A percentile compares a stretch with the other conserved stretches of the same genome.
These are phyloP conservation scores for Arthrinium puccinioides DNA, from an alignment of 2,329 filamentous ascomycete genomes.

Conservation along the genomic window DNA sequence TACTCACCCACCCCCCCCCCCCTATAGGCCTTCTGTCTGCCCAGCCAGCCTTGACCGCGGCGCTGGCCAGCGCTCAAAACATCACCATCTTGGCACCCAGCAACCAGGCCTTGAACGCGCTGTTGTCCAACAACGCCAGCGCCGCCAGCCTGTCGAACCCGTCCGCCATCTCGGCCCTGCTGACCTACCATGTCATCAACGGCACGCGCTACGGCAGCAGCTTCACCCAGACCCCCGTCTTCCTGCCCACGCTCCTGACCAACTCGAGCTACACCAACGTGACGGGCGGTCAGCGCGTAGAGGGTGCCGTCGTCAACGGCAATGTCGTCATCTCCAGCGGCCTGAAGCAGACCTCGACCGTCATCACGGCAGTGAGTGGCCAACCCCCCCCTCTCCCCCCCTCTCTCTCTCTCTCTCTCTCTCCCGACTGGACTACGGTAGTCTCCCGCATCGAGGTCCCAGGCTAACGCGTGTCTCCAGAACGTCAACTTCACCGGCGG, in stretches of 20 bases:
- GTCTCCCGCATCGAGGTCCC: too few species aligned
- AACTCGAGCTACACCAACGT: conserved; percentile 48
- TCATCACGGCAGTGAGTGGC: conserved; percentile 38
- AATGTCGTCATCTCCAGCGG: conserved; percentile 46
- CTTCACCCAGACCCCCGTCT: conserved; percentile 20
- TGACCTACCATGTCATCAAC: conserved; percentile 53
- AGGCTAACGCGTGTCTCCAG: conserved; percentile 16
- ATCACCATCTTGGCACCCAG: conserved; percentile 52
- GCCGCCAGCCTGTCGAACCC: conserved; percentile 13
- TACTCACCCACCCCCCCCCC: neutral
- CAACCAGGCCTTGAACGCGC: conserved; percentile 38
- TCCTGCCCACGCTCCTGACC: conserved; percentile 36
- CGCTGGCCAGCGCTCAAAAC: conserved; percentile 25
- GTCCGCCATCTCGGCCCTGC: conserved; percentile 29
- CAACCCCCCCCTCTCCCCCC: neutral
- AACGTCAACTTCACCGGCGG: conserved; percentile 48
- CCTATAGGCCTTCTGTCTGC: conserved; percentile 11
- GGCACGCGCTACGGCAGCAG: conserved; percentile 33
- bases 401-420: neutral
- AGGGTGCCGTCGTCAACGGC: conserved; percentile 30
- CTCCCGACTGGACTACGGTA: neutral
- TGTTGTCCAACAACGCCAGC: conserved; percentile 26
- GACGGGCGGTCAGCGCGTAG: conserved; percentile 51
- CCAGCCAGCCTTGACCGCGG: conserved; percentile 7
- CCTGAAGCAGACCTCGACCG: conserved; percentile 37